phyloP scores from a whole-genome alignment of 202 grass and related monocot species.

The Elaeis oleifera region DNA sequence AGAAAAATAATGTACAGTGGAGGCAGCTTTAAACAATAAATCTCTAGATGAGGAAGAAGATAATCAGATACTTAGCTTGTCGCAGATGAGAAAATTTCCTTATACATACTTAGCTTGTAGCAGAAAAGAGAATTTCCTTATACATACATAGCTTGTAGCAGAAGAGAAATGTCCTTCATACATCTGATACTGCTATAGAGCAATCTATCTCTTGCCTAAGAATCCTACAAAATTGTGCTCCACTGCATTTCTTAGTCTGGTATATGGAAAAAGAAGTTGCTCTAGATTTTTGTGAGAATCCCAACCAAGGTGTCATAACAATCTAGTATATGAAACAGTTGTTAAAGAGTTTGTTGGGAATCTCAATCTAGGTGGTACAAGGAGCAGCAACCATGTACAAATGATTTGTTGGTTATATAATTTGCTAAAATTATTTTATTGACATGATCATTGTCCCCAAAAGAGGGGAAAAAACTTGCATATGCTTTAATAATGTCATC shows the following conservation, averaged over 20 bases:
- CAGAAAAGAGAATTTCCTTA: slow-evolving; percentile 26
- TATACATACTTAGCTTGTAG: slow-evolving; percentile 28
- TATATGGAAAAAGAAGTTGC: too few relatives aligned
- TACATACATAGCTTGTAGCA: slow-evolving; percentile 29
- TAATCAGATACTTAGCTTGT: slow-evolving; percentile 33
- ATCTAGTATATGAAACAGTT: too few relatives aligned
- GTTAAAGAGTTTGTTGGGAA: too few relatives aligned
- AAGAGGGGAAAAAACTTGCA: too few relatives aligned
- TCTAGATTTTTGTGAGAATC: too few relatives aligned
- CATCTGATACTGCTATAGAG: slow-evolving; percentile 14
- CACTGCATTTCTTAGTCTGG: not conserved
- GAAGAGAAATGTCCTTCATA: slow-evolving; percentile 25
- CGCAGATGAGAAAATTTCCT: slow-evolving; percentile 29
- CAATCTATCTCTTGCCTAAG: not conserved
- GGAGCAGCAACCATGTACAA: too few relatives aligned
- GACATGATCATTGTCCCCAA: too few relatives aligned
- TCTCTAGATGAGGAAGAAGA: slow-evolving; percentile 1
- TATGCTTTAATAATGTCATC: too few relatives aligned
- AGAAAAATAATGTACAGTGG: not conserved
- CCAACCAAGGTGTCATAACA: too few relatives aligned
- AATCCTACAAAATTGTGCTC: slow-evolving; percentile 28
- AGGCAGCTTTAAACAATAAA: slow-evolving; percentile 3
- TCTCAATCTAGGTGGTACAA: too few relatives aligned
- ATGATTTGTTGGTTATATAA: too few relatives aligned
- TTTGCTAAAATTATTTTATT: too few relatives aligned